Evolutionary conservation across 1,284 basidiomycete species (phyloP), one percentile per base, ranked within the genome.

Genomic region (Cryptococcus sp.): DNA sequence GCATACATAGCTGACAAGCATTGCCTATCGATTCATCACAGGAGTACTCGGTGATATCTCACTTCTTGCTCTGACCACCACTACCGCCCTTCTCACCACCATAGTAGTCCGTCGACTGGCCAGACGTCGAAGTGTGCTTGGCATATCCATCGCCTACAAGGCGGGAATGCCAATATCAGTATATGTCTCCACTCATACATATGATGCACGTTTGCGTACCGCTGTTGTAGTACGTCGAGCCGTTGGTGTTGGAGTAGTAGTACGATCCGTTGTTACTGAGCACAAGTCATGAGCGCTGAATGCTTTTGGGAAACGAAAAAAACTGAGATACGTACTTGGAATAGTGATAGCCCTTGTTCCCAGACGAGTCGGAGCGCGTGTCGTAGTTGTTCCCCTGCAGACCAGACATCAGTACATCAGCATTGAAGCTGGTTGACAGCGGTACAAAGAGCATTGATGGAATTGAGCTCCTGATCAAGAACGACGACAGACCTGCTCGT

Each of bases 201-300:
- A n/a, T 34, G 3, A 7, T 4, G 29, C 29, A 34, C 29, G 3
- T 7, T 34, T 13, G 29, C 66, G 46, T 52, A 68, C 72, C 72
- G 41, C 45, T 79, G 69, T 85, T 81, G 66, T 86, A 81, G 65
- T 87, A 86, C 3, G 78, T 85, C 1, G 84, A 86, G 0, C 83
- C 83, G 54, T 86, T 79, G 38, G 84, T 78, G 77, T 86, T 86
- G 56, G 62, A 65, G 73, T 86, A 86, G 63, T 85, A 86, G 75
- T 85, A 86, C 58, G 81, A 82, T 3, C 82, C 83, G 57, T 86
- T 62, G 25, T 17, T 49, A 54, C 66, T 68, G 63, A 16, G 41
- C 29, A 34, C 13, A 10, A 34, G 29, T 34, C 29, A 34, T 4
- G 8, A 10, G 29, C 10, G 26, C 26, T 29, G 26, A 29, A 10